Base-by-base conservation (phyloP, 805 yeast species). In the Lipomyces lipofer region DNA sequence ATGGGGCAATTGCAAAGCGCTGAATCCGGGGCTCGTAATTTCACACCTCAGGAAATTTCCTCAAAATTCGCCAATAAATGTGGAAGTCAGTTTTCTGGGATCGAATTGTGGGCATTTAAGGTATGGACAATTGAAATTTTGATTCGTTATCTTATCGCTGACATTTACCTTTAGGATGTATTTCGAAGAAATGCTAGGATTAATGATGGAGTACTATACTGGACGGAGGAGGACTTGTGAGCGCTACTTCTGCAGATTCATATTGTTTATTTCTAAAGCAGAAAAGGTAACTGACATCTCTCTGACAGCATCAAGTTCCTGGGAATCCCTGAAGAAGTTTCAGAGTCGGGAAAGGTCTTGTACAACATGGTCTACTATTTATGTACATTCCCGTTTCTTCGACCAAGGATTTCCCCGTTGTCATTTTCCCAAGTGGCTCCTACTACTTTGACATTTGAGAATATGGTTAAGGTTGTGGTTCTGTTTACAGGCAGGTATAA, bases 331-430 rank as follows among this genome's bases (percentile, higher is more conserved):
- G 65, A 60, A 1, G 65, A 70, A 3, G 60, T 67, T 10, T 56
- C 62, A 0, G 64, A 67, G 2, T 66, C 74, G 0, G 64, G 71
- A 0, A 66, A 69, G 5, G 32, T 76, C 1, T 49, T 83, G 0
- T 75, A 74, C 63, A 67, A 71, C 4, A 67, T 78, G 3, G 65
- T 80, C 13, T 66, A 69, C 28, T 73, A 74, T 4, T 50, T 85
- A 27, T 75, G 81, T 0, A 70, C 71, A 25, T 79, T 77, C 61
- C 88, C 88, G 0, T 73, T 81, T 49, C 53, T 81, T 6, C 66
- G 69, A 21, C 73, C 72, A 15, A 59, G 66, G 6, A 46, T 29
- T 17, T 49, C 56, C 1, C 61, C 61, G 5, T 21, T 57, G 12
- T 43, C 59, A 5, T 43, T 54, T 19, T 44, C 56, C 3, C 51